A percentile compares a stretch with the other conserved stretches of the same genome.
These are phyloP conservation scores for Thamnidium elegans DNA, from an alignment of 192 early-diverging fungal genomes.

Conservation along the genomic window DNA sequence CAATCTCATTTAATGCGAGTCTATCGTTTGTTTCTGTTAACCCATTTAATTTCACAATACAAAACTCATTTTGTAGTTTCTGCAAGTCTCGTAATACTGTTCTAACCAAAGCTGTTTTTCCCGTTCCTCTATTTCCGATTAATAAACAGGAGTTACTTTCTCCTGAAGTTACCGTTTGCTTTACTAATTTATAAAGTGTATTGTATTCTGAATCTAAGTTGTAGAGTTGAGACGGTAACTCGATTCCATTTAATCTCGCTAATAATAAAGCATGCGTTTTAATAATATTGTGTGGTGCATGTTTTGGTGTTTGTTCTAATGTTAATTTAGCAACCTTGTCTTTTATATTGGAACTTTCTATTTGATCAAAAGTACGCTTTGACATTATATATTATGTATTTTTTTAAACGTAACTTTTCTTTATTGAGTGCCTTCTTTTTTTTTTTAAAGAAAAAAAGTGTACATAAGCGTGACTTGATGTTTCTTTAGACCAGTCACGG, in stretches of 20 bases:
- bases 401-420: too few relatives aligned
- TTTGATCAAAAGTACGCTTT: too few relatives aligned
- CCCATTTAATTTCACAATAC: constrained; percentile 71
- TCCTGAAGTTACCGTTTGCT: constrained; percentile 57
- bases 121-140: constrained; percentile 76
- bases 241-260: constrained; percentile 22
- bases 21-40: constrained; percentile 79
- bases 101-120: constrained; percentile 58
- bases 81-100: constrained; percentile 16
- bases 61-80: constrained; percentile 48
- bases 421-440: too few relatives aligned
- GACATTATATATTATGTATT: too few relatives aligned
- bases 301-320: not conserved
- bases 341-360: too few relatives aligned
- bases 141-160: constrained; percentile 89
- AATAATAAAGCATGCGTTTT: not conserved
- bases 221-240: constrained; percentile 36
- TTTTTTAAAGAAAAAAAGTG: too few relatives aligned
- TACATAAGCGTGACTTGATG: too few relatives aligned
- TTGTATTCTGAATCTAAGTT: constrained; percentile 50
- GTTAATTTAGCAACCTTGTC: not conserved
- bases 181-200: constrained; percentile 55
- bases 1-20: constrained; percentile 79
- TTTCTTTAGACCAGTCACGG: too few relatives aligned
- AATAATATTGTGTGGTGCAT: too few relatives aligned